Percentiles rank a stretch among this genome's conserved stretches.
Evolutionary conservation across 139 green algal species (phyloP).

Genomic region (Chlamydomonas sp.): DNA sequence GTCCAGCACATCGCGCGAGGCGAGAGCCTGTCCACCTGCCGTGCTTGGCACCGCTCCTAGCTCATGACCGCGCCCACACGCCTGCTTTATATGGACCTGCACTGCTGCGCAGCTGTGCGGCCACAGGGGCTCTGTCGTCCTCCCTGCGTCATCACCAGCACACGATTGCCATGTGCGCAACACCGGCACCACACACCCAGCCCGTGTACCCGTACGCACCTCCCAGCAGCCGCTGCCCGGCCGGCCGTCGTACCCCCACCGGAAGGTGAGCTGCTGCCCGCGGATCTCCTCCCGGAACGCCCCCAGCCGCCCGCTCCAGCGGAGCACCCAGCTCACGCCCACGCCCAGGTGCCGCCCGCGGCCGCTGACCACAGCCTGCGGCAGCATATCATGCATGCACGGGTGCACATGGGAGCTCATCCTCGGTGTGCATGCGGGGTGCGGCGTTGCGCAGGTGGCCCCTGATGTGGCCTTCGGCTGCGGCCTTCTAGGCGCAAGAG

Average conservation of each 20-base stretch:
- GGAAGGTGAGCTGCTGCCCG: conserved; percentile 44
- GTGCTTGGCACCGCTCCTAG: not conserved
- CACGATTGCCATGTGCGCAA: not conserved
- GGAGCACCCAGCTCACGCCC: conserved; percentile 44
- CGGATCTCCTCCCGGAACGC: conserved; percentile 54
- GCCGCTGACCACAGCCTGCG: conserved; percentile 25
- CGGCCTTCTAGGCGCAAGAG: too few species aligned
- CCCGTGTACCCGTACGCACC: conserved; percentile 2
- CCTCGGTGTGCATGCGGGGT: too few species aligned
- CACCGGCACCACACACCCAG: not conserved
- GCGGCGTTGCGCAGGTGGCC: too few species aligned
- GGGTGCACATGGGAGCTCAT: too few species aligned
- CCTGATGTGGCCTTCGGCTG: too few species aligned
- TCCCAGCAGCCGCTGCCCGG: conserved; percentile 55
- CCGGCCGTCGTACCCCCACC: conserved; percentile 51
- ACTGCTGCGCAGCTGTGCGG: too few species aligned
- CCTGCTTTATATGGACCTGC: too few species aligned
- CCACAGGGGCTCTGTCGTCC: not conserved
- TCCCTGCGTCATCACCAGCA: not conserved
- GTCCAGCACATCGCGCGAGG: too few species aligned
- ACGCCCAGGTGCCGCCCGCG: conserved; percentile 51
- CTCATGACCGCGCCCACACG: not conserved
- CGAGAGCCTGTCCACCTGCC: too few species aligned
- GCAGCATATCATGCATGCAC: too few species aligned
- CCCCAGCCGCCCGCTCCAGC: conserved; percentile 34